These are phyloP conservation scores for Stagonosporopsis tanaceti DNA, from an alignment of 2,329 filamentous ascomycete species.

Conservation along the genomic window DNA sequence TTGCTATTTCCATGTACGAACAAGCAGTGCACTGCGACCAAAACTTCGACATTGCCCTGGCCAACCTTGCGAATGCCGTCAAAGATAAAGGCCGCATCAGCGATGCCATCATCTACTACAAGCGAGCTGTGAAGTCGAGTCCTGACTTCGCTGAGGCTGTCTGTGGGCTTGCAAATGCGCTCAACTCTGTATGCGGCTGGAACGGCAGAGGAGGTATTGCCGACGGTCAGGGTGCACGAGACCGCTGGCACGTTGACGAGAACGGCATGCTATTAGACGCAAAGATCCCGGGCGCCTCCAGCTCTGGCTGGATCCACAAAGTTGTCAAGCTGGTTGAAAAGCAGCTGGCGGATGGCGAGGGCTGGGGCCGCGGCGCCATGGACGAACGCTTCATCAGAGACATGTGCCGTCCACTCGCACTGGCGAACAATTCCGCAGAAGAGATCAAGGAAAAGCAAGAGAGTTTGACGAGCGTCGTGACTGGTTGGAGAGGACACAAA, in stretches of 20 bases:
- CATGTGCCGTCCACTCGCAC: constrained; percentile 56
- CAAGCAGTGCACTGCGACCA: constrained; percentile 89
- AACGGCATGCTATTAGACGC: constrained; percentile 83
- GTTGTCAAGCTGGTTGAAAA: constrained; percentile 91
- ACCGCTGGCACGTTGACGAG: constrained; percentile 93
- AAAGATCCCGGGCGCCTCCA: constrained; percentile 64
- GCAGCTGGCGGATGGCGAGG: constrained; percentile 84
- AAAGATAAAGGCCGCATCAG: constrained; percentile 94
- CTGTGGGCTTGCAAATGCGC: constrained; percentile 89
- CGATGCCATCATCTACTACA: constrained; percentile 93
- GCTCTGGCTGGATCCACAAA: constrained; percentile 83
- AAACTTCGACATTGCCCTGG: constrained; percentile 96
- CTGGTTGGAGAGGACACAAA: constrained; percentile 71
- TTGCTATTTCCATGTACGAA: constrained; percentile 97
- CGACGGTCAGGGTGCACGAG: constrained; percentile 74
- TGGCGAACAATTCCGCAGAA: constrained; percentile 44
- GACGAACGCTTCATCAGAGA: constrained; percentile 51
- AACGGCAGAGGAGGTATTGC: constrained; percentile 85
- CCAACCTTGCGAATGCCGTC: constrained; percentile 95
- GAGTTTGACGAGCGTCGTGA: constrained; percentile 48
- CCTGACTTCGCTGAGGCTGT: constrained; percentile 97
- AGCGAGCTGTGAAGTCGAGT: constrained; percentile 86
- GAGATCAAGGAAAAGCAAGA: constrained; percentile 48
- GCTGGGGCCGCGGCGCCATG: constrained; percentile 81
- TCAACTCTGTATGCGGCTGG: constrained; percentile 98